Percentiles rank a stretch among this genome's conserved stretches.
phyloP scores from a whole-genome alignment of 352 stramenopile species.

The Globisporangium parvum region DNA sequence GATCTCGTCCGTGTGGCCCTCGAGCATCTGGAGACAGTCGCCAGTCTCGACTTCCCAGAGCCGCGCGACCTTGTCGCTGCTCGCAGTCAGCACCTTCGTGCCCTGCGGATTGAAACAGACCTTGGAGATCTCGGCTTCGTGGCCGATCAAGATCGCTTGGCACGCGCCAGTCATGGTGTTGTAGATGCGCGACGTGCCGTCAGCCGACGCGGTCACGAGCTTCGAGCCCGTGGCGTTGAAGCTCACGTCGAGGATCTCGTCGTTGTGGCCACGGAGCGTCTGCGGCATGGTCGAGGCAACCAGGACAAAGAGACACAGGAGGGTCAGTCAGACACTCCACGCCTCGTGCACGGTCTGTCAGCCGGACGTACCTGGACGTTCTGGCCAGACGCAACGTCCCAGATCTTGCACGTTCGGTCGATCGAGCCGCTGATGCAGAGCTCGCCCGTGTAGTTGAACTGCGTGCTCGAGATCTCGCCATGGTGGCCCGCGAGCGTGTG shows the following conservation, averaged over 20 bases:
- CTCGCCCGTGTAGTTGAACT: slow-evolving; percentile 94
- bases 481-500: slow-evolving; percentile 91
- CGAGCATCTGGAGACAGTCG: slow-evolving; percentile 92
- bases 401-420: slow-evolving; percentile 93
- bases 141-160: slow-evolving; percentile 92
- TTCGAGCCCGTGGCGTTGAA: slow-evolving; percentile 94
- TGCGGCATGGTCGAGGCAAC: slow-evolving; percentile 9
- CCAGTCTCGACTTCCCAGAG: slow-evolving; percentile 93
- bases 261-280: slow-evolving; percentile 92
- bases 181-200: slow-evolving; percentile 93
- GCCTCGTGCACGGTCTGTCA: neutral
- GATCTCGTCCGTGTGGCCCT: slow-evolving; percentile 96
- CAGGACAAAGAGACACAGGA: neutral
- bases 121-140: slow-evolving; percentile 95
- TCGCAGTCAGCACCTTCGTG: slow-evolving; percentile 92
- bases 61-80: slow-evolving; percentile 91
- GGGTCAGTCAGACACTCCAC: neutral
- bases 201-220: slow-evolving; percentile 90
- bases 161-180: slow-evolving; percentile 95
- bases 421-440: slow-evolving; percentile 93
- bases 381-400: slow-evolving; percentile 87
- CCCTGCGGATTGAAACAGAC: slow-evolving; percentile 94
- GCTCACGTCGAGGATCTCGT: slow-evolving; percentile 94
- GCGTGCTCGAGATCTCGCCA: slow-evolving; percentile 93
- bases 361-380: slow-evolving; percentile 67